A percentile compares a stretch with the other conserved stretches of the same genome.
Conservation (phyloP, 116 monocot genomes). For the Trichopus zeylanicus region DNA sequence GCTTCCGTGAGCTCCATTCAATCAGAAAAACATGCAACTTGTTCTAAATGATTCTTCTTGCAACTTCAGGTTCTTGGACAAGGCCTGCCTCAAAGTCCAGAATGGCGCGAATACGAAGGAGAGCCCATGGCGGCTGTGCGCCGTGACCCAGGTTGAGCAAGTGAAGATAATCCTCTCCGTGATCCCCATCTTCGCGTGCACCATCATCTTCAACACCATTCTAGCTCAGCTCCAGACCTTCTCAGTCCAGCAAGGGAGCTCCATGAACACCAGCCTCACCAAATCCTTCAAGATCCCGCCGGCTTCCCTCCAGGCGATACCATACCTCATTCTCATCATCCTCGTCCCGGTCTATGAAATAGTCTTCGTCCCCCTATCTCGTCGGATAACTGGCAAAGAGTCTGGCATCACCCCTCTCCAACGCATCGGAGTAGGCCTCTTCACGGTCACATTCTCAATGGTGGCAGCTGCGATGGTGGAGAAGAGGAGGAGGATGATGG, state of each 20-base stretch:
- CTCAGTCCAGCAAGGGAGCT: slow-evolving; percentile 70
- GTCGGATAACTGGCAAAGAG: neutral
- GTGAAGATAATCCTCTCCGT: slow-evolving; percentile 39
- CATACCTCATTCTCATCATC: slow-evolving; percentile 5
- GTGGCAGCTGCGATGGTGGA: slow-evolving; percentile 56
- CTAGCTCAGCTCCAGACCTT: slow-evolving; percentile 92
- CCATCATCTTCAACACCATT: slow-evolving; percentile 93
- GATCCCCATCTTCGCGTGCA: slow-evolving; percentile 91
- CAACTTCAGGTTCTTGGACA: slow-evolving; percentile 71
- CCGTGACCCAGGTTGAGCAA: neutral
- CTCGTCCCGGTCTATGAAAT: slow-evolving; percentile 35
- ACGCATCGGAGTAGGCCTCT: slow-evolving; percentile 64
- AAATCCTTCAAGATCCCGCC: slow-evolving; percentile 6
- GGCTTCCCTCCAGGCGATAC: slow-evolving; percentile 55
- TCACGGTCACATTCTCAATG: slow-evolving; percentile 69
- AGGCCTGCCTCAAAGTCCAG: slow-evolving; percentile 25
- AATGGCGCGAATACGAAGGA: neutral
- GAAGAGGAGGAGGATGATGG: slow-evolving; percentile 27
- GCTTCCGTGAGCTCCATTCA: no score
- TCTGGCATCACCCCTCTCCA: slow-evolving; percentile 56
- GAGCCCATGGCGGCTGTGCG: slow-evolving; percentile 2
- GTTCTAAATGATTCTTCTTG: neutral
- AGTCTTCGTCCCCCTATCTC: neutral
- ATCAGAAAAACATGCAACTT: no score
- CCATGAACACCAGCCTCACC: slow-evolving; percentile 35